Base-by-base conservation (phyloP, 192 early-diverging fungal genomes). In the Borealophlyctis nickersoniae region DNA sequence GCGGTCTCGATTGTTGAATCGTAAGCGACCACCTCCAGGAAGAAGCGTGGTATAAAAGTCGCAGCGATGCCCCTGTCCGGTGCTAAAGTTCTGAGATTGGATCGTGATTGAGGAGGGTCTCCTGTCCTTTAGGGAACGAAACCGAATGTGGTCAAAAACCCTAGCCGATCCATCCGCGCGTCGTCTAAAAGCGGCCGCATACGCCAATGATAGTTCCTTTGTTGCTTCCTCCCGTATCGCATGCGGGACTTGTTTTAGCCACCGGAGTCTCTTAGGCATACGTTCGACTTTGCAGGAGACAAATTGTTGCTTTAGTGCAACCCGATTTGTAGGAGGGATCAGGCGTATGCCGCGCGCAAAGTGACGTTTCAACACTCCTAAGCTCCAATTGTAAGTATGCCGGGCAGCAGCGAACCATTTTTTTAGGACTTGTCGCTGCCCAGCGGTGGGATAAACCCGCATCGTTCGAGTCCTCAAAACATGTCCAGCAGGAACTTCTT, bases 321-420 rank as follows among this genome's bases (percentile, higher is more conserved):
- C 14, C 4, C 9, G 11, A 24, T 58, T 24, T 14, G 24, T 11
- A 14, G 28, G 14, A n/a, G n/a, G n/a, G 13, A 58, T 58, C 27
- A 58, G 4, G 28, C 27, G 19, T 34, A 7, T 35, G 13, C 57
- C 57, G 24, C 31, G 57, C 33, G 4, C 9, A 13, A 33, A 14
- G 14, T 58, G 31, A 19, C 24, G 24, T 34, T 58, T 58, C 4
- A 58, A 24, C 7, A 58, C 57, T 27, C 57, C 57, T 7, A 58
- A 34, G 29, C 16, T 34, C 57, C 57, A 58, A 34, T 58, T 58
- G 57, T 58, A 58, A 9, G 59, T 61, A 27, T 61, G 59, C 5
- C 59, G 59, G 13, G 19, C 59, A 28, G 39, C 59, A 4, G 59
- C 59, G 29, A 61, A 61, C 59, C 59, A 61, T 16, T 35, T 61